phyloP scores from a whole-genome alignment of 192 early-diverging fungal species.

The Podila epicladia region DNA sequence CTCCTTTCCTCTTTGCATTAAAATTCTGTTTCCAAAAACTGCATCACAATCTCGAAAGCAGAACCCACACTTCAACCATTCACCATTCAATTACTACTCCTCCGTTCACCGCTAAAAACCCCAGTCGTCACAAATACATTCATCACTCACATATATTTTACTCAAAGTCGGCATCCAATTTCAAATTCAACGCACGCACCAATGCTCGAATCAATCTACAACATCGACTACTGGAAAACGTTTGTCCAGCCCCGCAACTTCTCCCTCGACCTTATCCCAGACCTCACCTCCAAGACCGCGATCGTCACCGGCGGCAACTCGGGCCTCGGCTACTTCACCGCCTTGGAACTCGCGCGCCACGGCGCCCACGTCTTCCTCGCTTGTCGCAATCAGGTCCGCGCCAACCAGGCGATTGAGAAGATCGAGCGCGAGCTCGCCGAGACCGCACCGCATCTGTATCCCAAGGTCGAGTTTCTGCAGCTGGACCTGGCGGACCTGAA shows the following conservation, averaged over 20 bases:
- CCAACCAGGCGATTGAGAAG: constrained; percentile 22
- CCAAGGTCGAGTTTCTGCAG: constrained; percentile 44
- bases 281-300: constrained; percentile 52
- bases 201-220: constrained; percentile 35
- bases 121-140: too few species aligned
- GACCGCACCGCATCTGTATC: constrained; percentile 38
- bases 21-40: too few species aligned
- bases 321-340: constrained; percentile 52
- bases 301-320: constrained; percentile 62
- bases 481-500: constrained; percentile 44
- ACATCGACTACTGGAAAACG: constrained; percentile 44
- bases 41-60: too few species aligned
- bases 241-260: constrained; percentile 16
- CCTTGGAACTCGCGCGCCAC: constrained; percentile 34
- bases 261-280: constrained; percentile 43
- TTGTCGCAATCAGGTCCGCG: constrained; percentile 16
- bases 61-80: too few species aligned
- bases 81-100: too few species aligned
- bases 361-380: constrained; percentile 51
- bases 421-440: constrained; percentile 43
- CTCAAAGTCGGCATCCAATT: too few species aligned
- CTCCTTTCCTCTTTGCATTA: too few species aligned
- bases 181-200: background rate
- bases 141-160: too few species aligned
- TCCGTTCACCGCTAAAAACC: too few species aligned